Evolutionary conservation across 768 basidiomycete species (phyloP).

Genomic region (Mycena indigotica): DNA sequence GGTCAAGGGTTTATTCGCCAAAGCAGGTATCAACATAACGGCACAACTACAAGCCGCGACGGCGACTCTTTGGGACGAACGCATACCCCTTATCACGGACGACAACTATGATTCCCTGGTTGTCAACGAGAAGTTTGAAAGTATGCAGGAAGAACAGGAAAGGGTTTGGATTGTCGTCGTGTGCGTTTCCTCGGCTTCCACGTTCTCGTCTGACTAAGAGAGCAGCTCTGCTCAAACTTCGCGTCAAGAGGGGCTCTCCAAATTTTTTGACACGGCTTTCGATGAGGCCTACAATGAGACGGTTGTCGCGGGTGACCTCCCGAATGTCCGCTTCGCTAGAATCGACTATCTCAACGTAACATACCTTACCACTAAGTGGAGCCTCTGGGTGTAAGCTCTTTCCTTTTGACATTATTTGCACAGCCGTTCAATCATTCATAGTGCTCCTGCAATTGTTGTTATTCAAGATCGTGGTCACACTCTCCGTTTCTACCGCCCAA

Average conservation of each 20-base stretch:
- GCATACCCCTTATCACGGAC: conserved; percentile 81
- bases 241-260: conserved; percentile 66
- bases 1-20: conserved; percentile 53
- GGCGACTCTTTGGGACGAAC: conserved; percentile 61
- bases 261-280: conserved; percentile 70
- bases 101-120: conserved; percentile 75
- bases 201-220: neutral
- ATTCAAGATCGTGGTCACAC: conserved; percentile 70
- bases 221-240: conserved; percentile 12
- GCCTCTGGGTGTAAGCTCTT: conserved; percentile 72
- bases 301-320: conserved; percentile 58
- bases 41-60: conserved; percentile 45
- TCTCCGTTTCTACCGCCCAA: conserved; percentile 79
- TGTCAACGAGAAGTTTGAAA: conserved; percentile 65
- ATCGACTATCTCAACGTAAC: conserved; percentile 90
- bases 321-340: conserved; percentile 78
- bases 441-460: conserved; percentile 77
- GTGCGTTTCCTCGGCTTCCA: conserved; percentile 44
- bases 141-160: conserved; percentile 60
- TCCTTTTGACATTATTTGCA: conserved; percentile 5
- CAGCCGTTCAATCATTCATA: conserved; percentile 30
- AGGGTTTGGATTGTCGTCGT: conserved; percentile 80
- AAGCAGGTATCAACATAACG: conserved; percentile 72
- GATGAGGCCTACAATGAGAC: conserved; percentile 74
- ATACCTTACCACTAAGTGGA: conserved; percentile 82